phyloP scores from a whole-genome alignment of 1,284 basidiomycete species.

The Malassezia vespertilionis region DNA sequence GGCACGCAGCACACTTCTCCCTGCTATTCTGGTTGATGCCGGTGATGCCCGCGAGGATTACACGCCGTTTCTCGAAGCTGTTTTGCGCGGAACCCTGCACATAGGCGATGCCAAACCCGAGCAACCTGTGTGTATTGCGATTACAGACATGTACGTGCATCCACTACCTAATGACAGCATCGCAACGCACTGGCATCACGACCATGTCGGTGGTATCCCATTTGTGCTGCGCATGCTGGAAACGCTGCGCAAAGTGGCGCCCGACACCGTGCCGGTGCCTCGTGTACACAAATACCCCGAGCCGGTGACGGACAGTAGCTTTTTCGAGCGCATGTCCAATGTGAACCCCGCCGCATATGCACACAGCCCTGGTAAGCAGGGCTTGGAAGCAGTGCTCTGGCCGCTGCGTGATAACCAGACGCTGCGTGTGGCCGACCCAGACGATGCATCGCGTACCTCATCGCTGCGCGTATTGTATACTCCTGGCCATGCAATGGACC shows the following conservation, averaged over 20 bases:
- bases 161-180: slow-evolving; percentile 56
- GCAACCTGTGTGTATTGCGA: slow-evolving; percentile 22
- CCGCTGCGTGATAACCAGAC: slow-evolving; percentile 8
- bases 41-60: slow-evolving; percentile 69
- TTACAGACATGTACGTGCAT: slow-evolving; percentile 26
- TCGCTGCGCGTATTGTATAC: slow-evolving; percentile 60
- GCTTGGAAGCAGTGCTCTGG: slow-evolving; percentile 21
- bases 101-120: slow-evolving; percentile 20
- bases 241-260: slow-evolving; percentile 35
- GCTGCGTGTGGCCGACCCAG: slow-evolving; percentile 11
- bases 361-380: slow-evolving; percentile 16
- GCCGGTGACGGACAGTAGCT: slow-evolving; percentile 54
- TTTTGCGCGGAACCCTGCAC: slow-evolving; percentile 48
- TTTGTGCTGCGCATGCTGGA: slow-evolving; percentile 61
- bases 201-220: slow-evolving; percentile 70
- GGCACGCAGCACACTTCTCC: slow-evolving; percentile 53
- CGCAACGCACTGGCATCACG: slow-evolving; percentile 78
- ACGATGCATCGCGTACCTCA: slow-evolving; percentile 46
- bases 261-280: slow-evolving; percentile 41
- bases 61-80: slow-evolving; percentile 58
- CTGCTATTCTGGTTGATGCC: slow-evolving; percentile 68
- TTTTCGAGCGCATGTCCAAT: slow-evolving; percentile 69
- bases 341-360: slow-evolving; percentile 69
- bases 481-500: slow-evolving; percentile 83
- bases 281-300: slow-evolving; percentile 50